Conservation (phyloP, 805 yeast genomes). For the Metschnikowia sp. region DNA sequence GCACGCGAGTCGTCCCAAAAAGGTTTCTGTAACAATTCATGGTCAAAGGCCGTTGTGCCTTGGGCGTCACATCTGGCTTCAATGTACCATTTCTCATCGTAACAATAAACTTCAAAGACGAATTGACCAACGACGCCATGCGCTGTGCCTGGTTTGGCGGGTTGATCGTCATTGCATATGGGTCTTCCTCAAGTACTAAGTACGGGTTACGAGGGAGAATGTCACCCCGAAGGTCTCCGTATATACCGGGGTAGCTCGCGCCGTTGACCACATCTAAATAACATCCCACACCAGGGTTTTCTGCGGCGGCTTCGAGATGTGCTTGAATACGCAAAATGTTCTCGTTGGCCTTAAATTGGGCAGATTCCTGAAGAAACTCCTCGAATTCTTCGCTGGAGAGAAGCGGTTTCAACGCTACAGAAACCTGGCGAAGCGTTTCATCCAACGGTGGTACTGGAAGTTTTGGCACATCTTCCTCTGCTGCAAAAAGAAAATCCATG, state of each 20-base stretch:
- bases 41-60: conserved; percentile 49
- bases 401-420: conserved; percentile 58
- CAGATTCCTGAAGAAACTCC: conserved; percentile 42
- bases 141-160: conserved; percentile 67
- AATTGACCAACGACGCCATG: conserved; percentile 62
- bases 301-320: conserved; percentile 49
- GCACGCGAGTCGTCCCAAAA: conserved; percentile 65
- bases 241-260: conserved; percentile 52
- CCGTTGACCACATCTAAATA: conserved; percentile 56
- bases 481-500: conserved; percentile 17
- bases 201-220: conserved; percentile 77
- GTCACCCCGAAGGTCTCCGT: conserved; percentile 62
- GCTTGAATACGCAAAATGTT: conserved; percentile 47
- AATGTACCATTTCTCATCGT: conserved; percentile 53
- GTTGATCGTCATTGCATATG: conserved; percentile 49
- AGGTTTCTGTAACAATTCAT: conserved; percentile 66
- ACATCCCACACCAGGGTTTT: conserved; percentile 31
- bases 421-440: conserved; percentile 49
- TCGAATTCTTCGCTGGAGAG: conserved; percentile 49
- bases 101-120: conserved; percentile 63
- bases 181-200: conserved; percentile 71
- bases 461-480: conserved; percentile 47
- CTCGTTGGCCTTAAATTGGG: conserved; percentile 42
- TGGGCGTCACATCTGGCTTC: conserved; percentile 56
- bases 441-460: conserved; percentile 61